Evolutionary conservation across 2,329 filamentous ascomycete species (phyloP).

Genomic region (Aspergillus versicolor): DNA sequence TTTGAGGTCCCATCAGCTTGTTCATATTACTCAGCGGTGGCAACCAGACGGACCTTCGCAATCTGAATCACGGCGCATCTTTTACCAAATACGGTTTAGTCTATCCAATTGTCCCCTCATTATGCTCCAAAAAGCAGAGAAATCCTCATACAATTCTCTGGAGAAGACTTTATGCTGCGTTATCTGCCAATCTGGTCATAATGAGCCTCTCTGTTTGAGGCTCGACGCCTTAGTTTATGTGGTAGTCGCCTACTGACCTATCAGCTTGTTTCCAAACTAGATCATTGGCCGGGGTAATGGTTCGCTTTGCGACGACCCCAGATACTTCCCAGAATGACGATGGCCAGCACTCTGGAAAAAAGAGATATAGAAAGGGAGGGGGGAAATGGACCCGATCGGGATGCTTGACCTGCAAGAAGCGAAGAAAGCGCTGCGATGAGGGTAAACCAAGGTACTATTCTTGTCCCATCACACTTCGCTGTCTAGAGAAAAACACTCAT

Average conservation of each 20-base stretch:
- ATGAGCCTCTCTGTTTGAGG: not conserved
- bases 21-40: not conserved
- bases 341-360: slow-evolving; percentile 9
- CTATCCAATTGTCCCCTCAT: not conserved
- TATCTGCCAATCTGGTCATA: not conserved
- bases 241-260: not conserved
- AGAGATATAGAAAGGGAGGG: slow-evolving; percentile 27
- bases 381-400: slow-evolving; percentile 39
- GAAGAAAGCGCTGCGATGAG: slow-evolving; percentile 40
- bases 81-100: slow-evolving; percentile 24
- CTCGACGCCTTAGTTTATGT: not conserved
- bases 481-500: not conserved
- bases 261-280: not conserved
- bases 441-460: slow-evolving; percentile 33
- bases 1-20: too few relatives aligned
- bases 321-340: not conserved
- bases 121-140: not conserved
- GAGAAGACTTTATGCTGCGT: not conserved
- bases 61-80: slow-evolving; percentile 15
- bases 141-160: not conserved
- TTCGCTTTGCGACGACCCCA: not conserved
- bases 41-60: too few relatives aligned
- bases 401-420: slow-evolving; percentile 41
- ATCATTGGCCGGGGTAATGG: slow-evolving; percentile 7
- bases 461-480: not conserved